phyloP scores from a whole-genome alignment of 768 basidiomycete species.

The Mycena olivaceomarginata region DNA sequence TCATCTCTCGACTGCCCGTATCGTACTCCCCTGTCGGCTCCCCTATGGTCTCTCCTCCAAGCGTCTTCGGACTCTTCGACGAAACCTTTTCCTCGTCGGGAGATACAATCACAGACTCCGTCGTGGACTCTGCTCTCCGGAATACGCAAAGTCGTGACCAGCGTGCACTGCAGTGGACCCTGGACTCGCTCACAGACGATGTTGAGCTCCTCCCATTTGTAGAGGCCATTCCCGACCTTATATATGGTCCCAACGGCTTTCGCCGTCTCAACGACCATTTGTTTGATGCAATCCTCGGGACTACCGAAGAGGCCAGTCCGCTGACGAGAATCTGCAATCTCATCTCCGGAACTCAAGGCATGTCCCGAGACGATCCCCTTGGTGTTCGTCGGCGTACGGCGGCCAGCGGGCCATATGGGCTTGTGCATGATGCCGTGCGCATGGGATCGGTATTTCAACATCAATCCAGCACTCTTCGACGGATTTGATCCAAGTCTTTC shows the following conservation, averaged over 20 bases:
- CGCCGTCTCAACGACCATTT: slow-evolving; percentile 6
- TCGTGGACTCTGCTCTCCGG: background rate
- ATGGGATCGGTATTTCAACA: no score
- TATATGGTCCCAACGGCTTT: background rate
- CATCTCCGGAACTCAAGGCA: background rate
- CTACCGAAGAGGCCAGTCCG: slow-evolving; percentile 12
- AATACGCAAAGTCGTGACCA: background rate
- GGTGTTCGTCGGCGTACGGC: no score
- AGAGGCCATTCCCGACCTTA: no score
- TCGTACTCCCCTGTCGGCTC: no score
- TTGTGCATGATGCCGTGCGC: no score
- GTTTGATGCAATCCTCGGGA: slow-evolving; percentile 5
- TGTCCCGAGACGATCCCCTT: background rate
- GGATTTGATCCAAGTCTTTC: no score
- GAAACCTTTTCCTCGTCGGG: no score
- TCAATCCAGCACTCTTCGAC: no score
- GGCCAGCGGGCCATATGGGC: no score
- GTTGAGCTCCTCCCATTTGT: background rate
- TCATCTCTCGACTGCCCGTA: no score
- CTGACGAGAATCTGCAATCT: slow-evolving; percentile 15
- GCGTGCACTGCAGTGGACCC: slow-evolving; percentile 20
- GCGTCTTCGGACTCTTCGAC: no score
- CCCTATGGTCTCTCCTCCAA: no score
- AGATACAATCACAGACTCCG: slow-evolving; percentile 8
- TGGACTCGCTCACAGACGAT: slow-evolving; percentile 26